phyloP scores from a whole-genome alignment of 768 basidiomycete species.

The Hemileccinum rubropunctum region DNA sequence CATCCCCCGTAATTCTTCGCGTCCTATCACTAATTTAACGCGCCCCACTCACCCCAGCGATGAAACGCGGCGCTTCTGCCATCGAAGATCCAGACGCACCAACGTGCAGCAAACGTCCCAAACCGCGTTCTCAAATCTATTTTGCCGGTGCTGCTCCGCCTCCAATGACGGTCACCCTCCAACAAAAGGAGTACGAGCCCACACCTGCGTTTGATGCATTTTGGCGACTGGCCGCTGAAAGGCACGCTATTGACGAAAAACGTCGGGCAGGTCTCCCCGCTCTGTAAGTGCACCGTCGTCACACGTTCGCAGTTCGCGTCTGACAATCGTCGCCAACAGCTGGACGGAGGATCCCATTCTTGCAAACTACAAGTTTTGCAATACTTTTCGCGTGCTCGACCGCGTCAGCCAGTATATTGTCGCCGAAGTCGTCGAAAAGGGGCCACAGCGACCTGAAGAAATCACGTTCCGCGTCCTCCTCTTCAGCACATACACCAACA shows the following conservation, averaged over 20 bases:
- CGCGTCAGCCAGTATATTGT: constrained; percentile 68
- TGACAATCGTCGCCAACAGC: constrained; percentile 33
- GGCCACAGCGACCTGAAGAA: constrained; percentile 57
- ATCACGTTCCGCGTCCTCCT: constrained; percentile 68
- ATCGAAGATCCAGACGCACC: constrained; percentile 12
- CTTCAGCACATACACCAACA: constrained; percentile 70
- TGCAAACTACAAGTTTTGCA: constrained; percentile 59
- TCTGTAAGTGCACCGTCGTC: constrained; percentile 45
- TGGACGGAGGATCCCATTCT: constrained; percentile 72
- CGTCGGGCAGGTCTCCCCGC: constrained; percentile 46
- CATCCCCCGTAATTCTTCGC: neutral
- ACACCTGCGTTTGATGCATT: constrained; percentile 60
- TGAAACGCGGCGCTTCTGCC: constrained; percentile 21
- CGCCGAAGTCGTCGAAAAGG: constrained; percentile 64
- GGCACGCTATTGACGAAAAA: constrained; percentile 54
- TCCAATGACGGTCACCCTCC: constrained; percentile 33
- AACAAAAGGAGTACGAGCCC: constrained; percentile 38
- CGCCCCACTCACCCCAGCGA: neutral
- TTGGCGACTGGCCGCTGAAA: constrained; percentile 56
- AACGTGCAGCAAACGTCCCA: constrained; percentile 24
- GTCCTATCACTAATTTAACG: neutral
- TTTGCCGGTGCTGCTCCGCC: constrained; percentile 12
- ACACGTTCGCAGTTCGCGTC: neutral
- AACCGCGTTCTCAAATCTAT: constrained; percentile 18
- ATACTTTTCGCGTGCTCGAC: constrained; percentile 73